Evolutionary conservation across 805 yeast genomes (phyloP).

Genomic region (Wickerhamomyces pijperi): DNA sequence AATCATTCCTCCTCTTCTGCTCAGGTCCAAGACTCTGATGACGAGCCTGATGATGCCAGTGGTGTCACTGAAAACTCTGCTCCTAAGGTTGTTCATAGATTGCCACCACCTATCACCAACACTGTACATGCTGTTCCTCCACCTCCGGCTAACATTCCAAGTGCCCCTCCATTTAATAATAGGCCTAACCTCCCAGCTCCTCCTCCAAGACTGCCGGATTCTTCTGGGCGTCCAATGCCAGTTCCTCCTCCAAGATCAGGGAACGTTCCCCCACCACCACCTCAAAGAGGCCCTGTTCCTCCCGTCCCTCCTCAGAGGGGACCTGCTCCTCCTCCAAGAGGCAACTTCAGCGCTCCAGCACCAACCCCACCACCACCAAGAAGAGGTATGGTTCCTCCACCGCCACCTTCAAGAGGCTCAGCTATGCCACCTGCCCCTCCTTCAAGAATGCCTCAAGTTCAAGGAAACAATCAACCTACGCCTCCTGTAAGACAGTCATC

Average conservation of each 20-base stretch:
- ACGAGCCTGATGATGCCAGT: background rate
- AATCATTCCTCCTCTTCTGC: constrained; percentile 6
- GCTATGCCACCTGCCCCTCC: constrained; percentile 18
- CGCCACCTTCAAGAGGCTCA: constrained; percentile 11
- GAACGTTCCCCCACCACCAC: too few relatives aligned
- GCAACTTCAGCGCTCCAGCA: background rate
- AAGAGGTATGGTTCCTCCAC: constrained; percentile 5
- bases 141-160: too few relatives aligned
- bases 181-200: constrained; percentile 3
- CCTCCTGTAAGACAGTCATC: constrained; percentile 15
- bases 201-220: background rate
- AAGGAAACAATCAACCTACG: constrained; percentile 6
- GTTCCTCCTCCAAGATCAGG: too few relatives aligned
- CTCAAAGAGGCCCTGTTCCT: background rate
- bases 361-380: constrained; percentile 10
- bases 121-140: background rate
- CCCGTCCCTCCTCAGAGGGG: constrained; percentile 7
- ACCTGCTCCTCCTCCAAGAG: constrained; percentile 1
- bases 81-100: constrained; percentile 6
- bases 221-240: too few relatives aligned
- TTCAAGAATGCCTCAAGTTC: constrained; percentile 10
- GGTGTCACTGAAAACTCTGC: background rate
- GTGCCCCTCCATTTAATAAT: too few relatives aligned
- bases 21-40: background rate
- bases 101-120: constrained; percentile 15